Percentiles rank a stretch among this genome's conserved stretches.
Conservation (phyloP, 2,329 filamentous ascomycete genomes). For the Arthrobotrys megalospora region DNA sequence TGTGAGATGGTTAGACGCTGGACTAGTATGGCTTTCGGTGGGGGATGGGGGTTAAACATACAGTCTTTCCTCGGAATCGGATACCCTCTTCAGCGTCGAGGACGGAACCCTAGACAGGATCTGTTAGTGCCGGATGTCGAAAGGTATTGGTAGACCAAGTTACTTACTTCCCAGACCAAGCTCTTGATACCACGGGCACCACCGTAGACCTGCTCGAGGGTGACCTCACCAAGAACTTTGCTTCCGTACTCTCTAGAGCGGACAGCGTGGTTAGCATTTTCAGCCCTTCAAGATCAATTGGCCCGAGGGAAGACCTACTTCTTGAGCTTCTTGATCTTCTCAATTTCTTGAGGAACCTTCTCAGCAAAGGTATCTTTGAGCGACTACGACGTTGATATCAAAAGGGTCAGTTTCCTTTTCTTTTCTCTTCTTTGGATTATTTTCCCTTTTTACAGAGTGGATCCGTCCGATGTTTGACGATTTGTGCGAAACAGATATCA, state of each 20-base stretch:
- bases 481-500: constrained; percentile 33
- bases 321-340: constrained; percentile 98
- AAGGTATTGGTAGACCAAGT: neutral
- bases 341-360: constrained; percentile 93
- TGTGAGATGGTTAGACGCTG: neutral
- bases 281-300: constrained; percentile 63
- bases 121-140: constrained; percentile 17
- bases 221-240: constrained; percentile 97
- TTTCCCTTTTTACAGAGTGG: neutral
- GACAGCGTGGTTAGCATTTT: constrained; percentile 52
- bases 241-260: constrained; percentile 85
- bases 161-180: constrained; percentile 89
- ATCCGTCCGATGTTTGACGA: constrained; percentile 54
- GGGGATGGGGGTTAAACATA: constrained; percentile 66
- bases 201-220: constrained; percentile 98
- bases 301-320: constrained; percentile 74
- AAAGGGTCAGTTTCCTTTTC: constrained; percentile 4
- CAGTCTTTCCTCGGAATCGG: constrained; percentile 97
- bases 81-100: constrained; percentile 99
- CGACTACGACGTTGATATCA: constrained; percentile 73
- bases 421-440: neutral
- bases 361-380: constrained; percentile 99
- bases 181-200: constrained; percentile 99
- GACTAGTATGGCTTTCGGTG: neutral
- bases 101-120: constrained; percentile 78